A percentile compares a stretch with the other conserved stretches of the same genome.
Conservation (phyloP, 1,284 basidiomycete genomes). For the Pseudozyma thailandica region DNA sequence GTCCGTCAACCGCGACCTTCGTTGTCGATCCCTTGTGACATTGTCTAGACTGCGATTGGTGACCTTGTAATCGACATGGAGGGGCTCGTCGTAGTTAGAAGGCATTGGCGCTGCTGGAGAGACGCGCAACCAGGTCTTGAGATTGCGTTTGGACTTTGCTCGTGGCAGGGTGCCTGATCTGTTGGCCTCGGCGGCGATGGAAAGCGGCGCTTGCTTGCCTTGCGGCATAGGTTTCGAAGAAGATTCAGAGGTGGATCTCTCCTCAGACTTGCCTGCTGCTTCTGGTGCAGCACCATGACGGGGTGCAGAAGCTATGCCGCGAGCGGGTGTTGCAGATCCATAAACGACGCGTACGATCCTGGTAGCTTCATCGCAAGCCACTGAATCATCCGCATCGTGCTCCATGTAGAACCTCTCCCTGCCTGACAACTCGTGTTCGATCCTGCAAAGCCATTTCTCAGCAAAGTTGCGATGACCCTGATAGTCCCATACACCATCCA, state of each 20-base stretch:
- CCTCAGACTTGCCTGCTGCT: neutral
- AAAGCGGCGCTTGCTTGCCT: neutral
- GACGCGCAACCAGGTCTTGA: conserved; percentile 27
- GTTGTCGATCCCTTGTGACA: conserved; percentile 3
- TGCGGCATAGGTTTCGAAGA: neutral
- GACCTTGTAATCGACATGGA: conserved; percentile 29
- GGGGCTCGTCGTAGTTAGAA: conserved; percentile 26
- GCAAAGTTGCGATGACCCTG: conserved; percentile 56
- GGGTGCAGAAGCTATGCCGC: conserved; percentile 48
- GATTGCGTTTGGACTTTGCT: conserved; percentile 20
- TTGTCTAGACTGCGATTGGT: conserved; percentile 22
- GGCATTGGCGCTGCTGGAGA: neutral
- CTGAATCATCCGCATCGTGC: conserved; percentile 23
- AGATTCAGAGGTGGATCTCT: neutral
- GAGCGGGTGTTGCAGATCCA: conserved; percentile 17
- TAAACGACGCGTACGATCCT: conserved; percentile 39
- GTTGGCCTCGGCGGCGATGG: conserved; percentile 7
- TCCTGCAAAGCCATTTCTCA: conserved; percentile 56
- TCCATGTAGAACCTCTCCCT: conserved; percentile 40
- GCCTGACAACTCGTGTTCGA: conserved; percentile 55
- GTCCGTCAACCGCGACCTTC: neutral
- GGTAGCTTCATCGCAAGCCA: conserved; percentile 11
- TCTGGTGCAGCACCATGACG: conserved; percentile 49
- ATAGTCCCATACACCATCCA: conserved; percentile 56
- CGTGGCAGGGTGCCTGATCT: neutral